Conservation (phyloP, 148 eudicot species). For the Spergularia bocconei region DNA sequence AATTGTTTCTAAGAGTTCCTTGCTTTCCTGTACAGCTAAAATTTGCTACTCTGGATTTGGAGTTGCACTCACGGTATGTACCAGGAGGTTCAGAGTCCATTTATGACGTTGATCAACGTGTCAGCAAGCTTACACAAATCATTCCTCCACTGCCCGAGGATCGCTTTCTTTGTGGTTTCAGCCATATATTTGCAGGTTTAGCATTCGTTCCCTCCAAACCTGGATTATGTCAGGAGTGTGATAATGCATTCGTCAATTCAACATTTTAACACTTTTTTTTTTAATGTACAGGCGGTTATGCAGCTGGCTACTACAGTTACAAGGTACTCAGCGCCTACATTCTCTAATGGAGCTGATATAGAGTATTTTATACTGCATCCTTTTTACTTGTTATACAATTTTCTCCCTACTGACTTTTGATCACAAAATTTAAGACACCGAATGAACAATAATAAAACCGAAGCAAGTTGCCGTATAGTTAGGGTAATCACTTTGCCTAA, state of each 20-base stretch:
- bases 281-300: conserved; percentile 71
- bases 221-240: not conserved
- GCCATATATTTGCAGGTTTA: conserved; percentile 95
- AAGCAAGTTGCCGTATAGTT: too few relatives aligned
- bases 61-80: conserved; percentile 73
- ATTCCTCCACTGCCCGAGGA: conserved; percentile 91
- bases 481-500: too few relatives aligned
- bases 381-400: too few relatives aligned
- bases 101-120: conserved; percentile 80
- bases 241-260: not conserved
- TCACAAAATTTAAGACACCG: too few relatives aligned
- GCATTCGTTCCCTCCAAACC: conserved; percentile 1
- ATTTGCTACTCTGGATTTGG: conserved; percentile 82
- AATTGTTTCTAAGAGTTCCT: not conserved
- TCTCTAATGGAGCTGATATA: conserved; percentile 1
- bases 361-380: not conserved
- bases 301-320: conserved; percentile 98
- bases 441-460: too few relatives aligned
- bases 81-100: conserved; percentile 89
- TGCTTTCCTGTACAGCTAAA: conserved; percentile 46
- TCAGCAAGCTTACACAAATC: conserved; percentile 68
- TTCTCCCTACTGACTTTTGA: too few relatives aligned
- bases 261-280: not conserved
- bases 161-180: conserved; percentile 82
- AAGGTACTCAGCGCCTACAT: conserved; percentile 44